These are phyloP conservation scores for Exobasidium cylindrosporum DNA, from an alignment of 1,284 basidiomycete genomes.

Conservation along the genomic window DNA sequence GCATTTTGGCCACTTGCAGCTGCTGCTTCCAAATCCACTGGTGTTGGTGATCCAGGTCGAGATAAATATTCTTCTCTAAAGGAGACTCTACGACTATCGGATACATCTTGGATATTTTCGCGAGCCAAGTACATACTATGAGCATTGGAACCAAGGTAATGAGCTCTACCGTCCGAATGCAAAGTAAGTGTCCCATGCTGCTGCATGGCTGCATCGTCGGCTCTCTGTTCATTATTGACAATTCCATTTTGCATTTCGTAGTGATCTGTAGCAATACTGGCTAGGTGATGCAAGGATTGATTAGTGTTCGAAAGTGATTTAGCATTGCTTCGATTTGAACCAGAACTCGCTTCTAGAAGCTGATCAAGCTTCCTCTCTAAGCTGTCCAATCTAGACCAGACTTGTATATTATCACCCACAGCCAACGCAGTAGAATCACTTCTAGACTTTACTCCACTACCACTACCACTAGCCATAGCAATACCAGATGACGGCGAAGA, in stretches of 20 bases:
- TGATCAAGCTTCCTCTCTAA: slow-evolving; percentile 9
- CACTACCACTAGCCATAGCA: background rate
- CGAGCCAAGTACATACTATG: slow-evolving; percentile 13
- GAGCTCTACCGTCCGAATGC: background rate
- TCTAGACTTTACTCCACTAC: background rate
- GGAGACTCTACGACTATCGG: background rate
- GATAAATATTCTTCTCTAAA: background rate
- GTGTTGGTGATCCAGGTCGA: slow-evolving; percentile 7
- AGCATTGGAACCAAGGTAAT: slow-evolving; percentile 10
- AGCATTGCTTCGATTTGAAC: background rate
- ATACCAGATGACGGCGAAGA: no score
- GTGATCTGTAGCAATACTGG: slow-evolving; percentile 8
- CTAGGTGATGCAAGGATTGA: slow-evolving; percentile 7
- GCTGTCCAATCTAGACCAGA: background rate
- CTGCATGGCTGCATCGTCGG: background rate
- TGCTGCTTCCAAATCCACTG: background rate
- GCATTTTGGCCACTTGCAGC: background rate
- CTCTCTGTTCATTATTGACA: background rate
- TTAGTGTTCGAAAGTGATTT: background rate
- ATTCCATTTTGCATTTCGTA: background rate
- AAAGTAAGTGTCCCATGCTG: slow-evolving; percentile 7
- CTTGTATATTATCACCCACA: no score
- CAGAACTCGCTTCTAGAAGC: background rate
- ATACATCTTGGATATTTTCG: background rate
- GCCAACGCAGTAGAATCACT: background rate